Base-by-base conservation (phyloP, 2,329 filamentous ascomycete species). In the Ophiostoma perfectum region DNA sequence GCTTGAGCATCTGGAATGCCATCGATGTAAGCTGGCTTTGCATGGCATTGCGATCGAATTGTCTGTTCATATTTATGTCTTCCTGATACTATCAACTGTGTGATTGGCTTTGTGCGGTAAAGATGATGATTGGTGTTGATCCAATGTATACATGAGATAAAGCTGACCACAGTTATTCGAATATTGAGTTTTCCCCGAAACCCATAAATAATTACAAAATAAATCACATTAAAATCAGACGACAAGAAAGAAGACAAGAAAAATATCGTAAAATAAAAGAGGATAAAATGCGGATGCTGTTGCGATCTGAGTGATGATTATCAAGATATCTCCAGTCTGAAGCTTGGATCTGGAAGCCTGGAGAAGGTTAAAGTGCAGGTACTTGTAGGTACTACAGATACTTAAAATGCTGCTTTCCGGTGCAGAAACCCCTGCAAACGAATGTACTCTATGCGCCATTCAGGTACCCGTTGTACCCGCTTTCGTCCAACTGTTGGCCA, bases 341-440 rank as follows among this genome's bases (percentile, higher is more conserved):
- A 55, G 60, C 27, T 62, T 42, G 38, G 18, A 65, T 11, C 44
- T 47, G 41, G 49, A 41, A 62, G 41, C 39, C 41, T 62, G 65
- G 41, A 8, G 41, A 42, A 52, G 38, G 2, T 9, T 3, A 12
- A 4, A 9, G 42, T 47, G 18, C 14, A n/a, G 49, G 18, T 55
- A 55, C 49, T n/a, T 55, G 2, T 4, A 3, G n/a, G 49, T 55
- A 55, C 49, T 11, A 2, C 9, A 4, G 9, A 11, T 55, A 55
- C 18, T 27, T 27, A 2, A 27, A 27, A 11, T 27, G 2, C n/a
- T 36, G 18, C 1, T 4, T 27, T 27, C 27, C 27, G 27, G 27
- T 9, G n/a, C 4, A 36, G 2, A 9, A 55, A 14, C 49, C 11
- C 7, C n/a, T 12, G 18, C 18, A 4, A 7, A 55, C 4, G 0